Evolutionary conservation across 441 rosid genomes (phyloP).

Genomic region (Pelargonium cotyledonis): DNA sequence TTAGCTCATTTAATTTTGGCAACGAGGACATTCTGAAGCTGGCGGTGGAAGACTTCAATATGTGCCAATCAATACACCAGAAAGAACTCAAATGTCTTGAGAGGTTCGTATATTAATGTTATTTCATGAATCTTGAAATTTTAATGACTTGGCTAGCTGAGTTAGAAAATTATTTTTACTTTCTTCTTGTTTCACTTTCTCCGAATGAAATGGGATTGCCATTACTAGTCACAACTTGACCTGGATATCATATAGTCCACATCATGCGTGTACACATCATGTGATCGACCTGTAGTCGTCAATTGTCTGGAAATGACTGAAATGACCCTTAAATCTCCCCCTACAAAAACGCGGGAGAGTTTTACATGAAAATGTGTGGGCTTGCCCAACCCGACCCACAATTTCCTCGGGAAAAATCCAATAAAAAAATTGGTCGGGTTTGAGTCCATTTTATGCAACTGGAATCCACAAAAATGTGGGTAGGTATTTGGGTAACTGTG

Average conservation of each 20-base stretch:
- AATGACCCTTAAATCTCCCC: too few relatives aligned
- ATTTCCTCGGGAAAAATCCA: neutral
- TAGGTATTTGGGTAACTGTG: too few relatives aligned
- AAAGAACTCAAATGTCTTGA: slow-evolving; percentile 19
- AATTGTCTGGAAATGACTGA: too few relatives aligned
- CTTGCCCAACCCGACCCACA: too few relatives aligned
- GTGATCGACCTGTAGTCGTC: neutral
- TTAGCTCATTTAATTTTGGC: neutral
- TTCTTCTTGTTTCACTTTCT: neutral
- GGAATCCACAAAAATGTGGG: too few relatives aligned
- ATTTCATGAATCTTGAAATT: too few relatives aligned
- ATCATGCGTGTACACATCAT: neutral
- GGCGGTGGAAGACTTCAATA: slow-evolving; percentile 10
- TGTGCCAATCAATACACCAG: slow-evolving; percentile 8
- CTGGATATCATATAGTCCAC: neutral
- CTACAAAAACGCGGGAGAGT: too few relatives aligned
- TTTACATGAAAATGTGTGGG: too few relatives aligned
- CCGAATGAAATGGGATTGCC: neutral
- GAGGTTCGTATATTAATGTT: slow-evolving; percentile 8
- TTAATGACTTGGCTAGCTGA: neutral
- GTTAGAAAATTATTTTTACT: neutral
- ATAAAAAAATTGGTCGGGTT: neutral
- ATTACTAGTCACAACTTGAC: neutral
- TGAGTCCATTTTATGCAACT: too few relatives aligned
- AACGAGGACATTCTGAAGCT: slow-evolving; percentile 9